Base-by-base conservation (phyloP, 2,329 filamentous ascomycete genomes). In the Harringtonia lauricola region DNA sequence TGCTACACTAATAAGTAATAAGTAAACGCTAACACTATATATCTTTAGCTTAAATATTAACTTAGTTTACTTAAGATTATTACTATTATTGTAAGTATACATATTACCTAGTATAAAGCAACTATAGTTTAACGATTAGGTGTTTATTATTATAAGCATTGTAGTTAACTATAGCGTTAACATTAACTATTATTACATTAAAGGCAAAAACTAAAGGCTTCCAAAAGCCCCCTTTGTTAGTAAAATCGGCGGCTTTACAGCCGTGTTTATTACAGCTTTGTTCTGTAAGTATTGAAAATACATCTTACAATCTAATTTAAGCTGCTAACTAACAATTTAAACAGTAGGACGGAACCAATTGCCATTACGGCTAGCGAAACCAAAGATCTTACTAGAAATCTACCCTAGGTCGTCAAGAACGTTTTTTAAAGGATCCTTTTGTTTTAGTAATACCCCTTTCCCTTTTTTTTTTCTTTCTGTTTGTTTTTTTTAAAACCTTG, bases 61-160 rank as follows among this genome's bases (percentile, higher is more conserved):
- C 79, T 89, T 52, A 79, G 82, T 9, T 76, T 70, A 45, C 77
- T 90, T 67, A 90, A 90, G 61, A 81, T 89, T 44, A 54, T 87
- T 39, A 85, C 83, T 24, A 76, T 89, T 28, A 44, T 84, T 21
- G 46, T 47, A 42, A n/a, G 39, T 31, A 3, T 29, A n/a, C n/a
- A n/a, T n/a, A n/a, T n/a, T n/a, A n/a, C n/a, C n/a, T n/a, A n/a
- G n/a, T n/a, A n/a, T n/a, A n/a, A n/a, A n/a, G n/a, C n/a, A n/a
- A n/a, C n/a, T n/a, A n/a, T n/a, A n/a, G n/a, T n/a, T n/a, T n/a
- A n/a, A n/a, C n/a, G n/a, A n/a, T n/a, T 35, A 70, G 68, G 65
- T 77, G 41, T 81, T 82, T 54, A 79, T 82, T 47, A 67, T 83
- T 26, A 64, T 81, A 36, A 73, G 76, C 2, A 78, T 82, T 38